Percentiles rank a stretch among this genome's conserved stretches.
These are phyloP conservation scores for Spirogloea muscicola DNA, from an alignment of 139 green algal genomes.

Conservation along the genomic window DNA sequence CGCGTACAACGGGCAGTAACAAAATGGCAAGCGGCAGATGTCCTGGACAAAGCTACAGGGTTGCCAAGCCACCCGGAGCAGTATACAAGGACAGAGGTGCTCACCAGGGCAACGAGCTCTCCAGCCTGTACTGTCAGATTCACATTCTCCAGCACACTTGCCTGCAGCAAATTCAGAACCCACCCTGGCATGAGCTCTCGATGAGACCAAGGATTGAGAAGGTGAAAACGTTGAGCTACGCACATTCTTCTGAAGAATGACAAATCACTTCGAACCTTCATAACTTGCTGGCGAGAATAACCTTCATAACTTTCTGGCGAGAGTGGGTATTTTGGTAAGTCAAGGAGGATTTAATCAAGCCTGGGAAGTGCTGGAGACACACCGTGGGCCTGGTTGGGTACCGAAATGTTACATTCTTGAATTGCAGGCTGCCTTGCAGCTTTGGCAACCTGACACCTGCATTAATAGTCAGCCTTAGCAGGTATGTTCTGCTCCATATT, in stretches of 20 bases:
- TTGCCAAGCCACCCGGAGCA: neutral
- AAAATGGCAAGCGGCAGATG: neutral
- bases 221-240: neutral
- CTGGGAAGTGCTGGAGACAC: neutral
- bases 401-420: conserved; percentile 68
- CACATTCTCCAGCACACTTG: conserved; percentile 55
- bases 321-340: neutral
- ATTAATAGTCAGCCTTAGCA: too few species aligned
- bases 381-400: conserved; percentile 68
- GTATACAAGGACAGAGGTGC: conserved; percentile 5
- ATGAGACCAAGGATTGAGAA: too few species aligned
- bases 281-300: too few species aligned
- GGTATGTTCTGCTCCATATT: too few species aligned
- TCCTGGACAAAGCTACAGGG: neutral
- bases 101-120: conserved; percentile 69
- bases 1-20: too few species aligned
- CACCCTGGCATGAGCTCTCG: too few species aligned
- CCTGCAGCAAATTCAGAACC: neutral
- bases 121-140: conserved; percentile 60
- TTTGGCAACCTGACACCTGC: conserved; percentile 23
- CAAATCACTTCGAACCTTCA: neutral
- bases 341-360: neutral
- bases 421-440: conserved; percentile 62
- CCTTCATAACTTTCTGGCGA: neutral
- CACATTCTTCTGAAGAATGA: conserved; percentile 5